Evolutionary conservation across 805 yeast species (phyloP), one percentile per base, ranked within the genome.

Genomic region (Saccharomycopsis javanensis): DNA sequence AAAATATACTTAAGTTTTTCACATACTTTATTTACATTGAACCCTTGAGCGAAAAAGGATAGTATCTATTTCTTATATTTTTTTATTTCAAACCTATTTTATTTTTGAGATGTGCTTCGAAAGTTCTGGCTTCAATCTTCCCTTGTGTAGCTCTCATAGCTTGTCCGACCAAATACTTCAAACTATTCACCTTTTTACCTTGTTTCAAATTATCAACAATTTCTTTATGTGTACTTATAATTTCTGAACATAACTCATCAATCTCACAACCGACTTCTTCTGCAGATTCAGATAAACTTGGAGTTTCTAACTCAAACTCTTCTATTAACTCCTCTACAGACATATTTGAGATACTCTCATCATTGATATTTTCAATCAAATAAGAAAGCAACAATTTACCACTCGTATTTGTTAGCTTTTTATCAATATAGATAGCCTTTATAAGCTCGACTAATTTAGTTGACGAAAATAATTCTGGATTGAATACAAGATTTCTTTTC

Each of bases 121-220:
- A 69, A 6, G 68, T 65, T 5, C 64, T 60, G 0, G 78, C 70
- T 33, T 67, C 65, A 8, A 75, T 68, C 53, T 70, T 70, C 1
- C 97, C 97, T 62, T 83, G 86, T 1, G 88, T 79, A 56, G 76
- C 72, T 64, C 82, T 81, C 96, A 94, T 88, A 18, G 89, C 95
- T 66, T 80, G 80, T 0, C 97, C 98, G 3, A 94, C 77, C 57
- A 94, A 72, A 64, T 75, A 88, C 64, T 89, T 87, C n/a, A 92
- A 64, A 11, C 90, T 80, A 35, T 79, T 79, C 46, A 71, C 69
- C 61, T 79, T 81, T 56, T 83, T 82, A 1, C 90, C 91, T 0
- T 71, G 64, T 23, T 67, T 67, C 28, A 89, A 76, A 54, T 79
- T 79, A 18, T 73, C 69, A 2, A 86, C 87, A 16, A 85, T 79